Percentiles rank a stretch among this genome's conserved stretches.
phyloP scores from a whole-genome alignment of 2,329 filamentous ascomycete genomes.

The Diaporthe vaccinii region DNA sequence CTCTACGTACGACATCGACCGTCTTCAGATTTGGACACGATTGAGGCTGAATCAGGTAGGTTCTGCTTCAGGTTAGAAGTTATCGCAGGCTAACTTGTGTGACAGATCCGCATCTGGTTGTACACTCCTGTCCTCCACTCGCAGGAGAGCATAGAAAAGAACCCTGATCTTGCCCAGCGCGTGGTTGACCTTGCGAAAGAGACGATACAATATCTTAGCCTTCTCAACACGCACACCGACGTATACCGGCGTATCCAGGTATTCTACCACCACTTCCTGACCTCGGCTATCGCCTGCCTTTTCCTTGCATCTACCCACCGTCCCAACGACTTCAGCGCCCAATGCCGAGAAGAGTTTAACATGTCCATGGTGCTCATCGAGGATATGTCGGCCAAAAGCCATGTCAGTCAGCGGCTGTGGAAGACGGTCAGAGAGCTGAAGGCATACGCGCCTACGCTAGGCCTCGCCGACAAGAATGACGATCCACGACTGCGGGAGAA shows the following conservation, averaged over 20 bases:
- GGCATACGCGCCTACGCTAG: constrained; percentile 78
- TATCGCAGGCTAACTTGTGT: constrained; percentile 10
- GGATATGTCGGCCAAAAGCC: constrained; percentile 78
- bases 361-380: constrained; percentile 82
- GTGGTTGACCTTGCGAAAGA: constrained; percentile 83
- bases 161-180: constrained; percentile 79
- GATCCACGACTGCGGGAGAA: constrained; percentile 61
- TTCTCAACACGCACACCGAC: constrained; percentile 79
- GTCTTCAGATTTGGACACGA: constrained; percentile 86
- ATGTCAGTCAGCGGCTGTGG: constrained; percentile 81
- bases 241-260: constrained; percentile 80
- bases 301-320: constrained; percentile 84
- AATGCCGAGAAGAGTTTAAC: constrained; percentile 83
- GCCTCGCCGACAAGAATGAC: constrained; percentile 63
- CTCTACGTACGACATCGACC: constrained; percentile 75
- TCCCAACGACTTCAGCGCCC: constrained; percentile 76
- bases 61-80: background rate
- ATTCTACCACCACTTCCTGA: constrained; percentile 85
- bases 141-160: constrained; percentile 83
- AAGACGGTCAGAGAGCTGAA: constrained; percentile 78
- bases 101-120: constrained; percentile 82
- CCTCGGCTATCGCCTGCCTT: constrained; percentile 80
- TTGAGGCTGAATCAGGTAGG: constrained; percentile 83
- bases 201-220: constrained; percentile 77
- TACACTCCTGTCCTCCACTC: constrained; percentile 91